Percentiles rank a stretch among this genome's conserved stretches.
Evolutionary conservation across 2,329 filamentous ascomycete genomes (phyloP).

Genomic region (Alternaria sp.): DNA sequence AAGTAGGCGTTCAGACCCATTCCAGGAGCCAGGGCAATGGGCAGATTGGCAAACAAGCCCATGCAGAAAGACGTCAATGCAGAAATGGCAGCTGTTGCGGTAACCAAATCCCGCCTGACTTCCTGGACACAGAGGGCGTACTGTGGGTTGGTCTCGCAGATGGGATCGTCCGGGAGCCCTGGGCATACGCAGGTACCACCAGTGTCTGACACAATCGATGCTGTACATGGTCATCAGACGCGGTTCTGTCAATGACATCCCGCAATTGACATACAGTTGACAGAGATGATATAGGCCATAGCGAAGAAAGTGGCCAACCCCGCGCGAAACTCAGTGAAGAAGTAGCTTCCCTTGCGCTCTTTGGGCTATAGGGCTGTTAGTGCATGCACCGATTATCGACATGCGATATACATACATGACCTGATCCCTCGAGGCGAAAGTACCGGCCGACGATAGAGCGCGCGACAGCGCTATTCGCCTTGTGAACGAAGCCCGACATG

Average conservation of each 20-base stretch:
- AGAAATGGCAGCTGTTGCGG: slow-evolving; percentile 83
- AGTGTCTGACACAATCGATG: slow-evolving; percentile 73
- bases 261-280: slow-evolving; percentile 57
- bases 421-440: slow-evolving; percentile 83
- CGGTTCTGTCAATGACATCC: slow-evolving; percentile 43
- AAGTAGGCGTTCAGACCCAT: slow-evolving; percentile 92
- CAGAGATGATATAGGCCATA: slow-evolving; percentile 68
- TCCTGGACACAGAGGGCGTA: slow-evolving; percentile 70
- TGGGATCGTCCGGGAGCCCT: slow-evolving; percentile 56
- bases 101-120: slow-evolving; percentile 81
- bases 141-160: slow-evolving; percentile 64
- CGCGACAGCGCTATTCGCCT: slow-evolving; percentile 46
- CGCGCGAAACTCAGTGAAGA: slow-evolving; percentile 85
- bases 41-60: slow-evolving; percentile 84
- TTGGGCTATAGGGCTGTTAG: slow-evolving; percentile 43
- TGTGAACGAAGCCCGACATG: slow-evolving; percentile 47
- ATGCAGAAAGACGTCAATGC: slow-evolving; percentile 83
- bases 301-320: slow-evolving; percentile 74
- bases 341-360: slow-evolving; percentile 77
- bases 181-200: slow-evolving; percentile 80
- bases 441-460: slow-evolving; percentile 49
- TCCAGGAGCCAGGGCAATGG: slow-evolving; percentile 76
- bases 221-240: slow-evolving; percentile 26
- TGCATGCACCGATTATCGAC: background rate
- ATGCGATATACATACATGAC: slow-evolving; percentile 70